Conservation (phyloP, 176 grass and related monocot genomes). For the Saccharum spontaneum region DNA sequence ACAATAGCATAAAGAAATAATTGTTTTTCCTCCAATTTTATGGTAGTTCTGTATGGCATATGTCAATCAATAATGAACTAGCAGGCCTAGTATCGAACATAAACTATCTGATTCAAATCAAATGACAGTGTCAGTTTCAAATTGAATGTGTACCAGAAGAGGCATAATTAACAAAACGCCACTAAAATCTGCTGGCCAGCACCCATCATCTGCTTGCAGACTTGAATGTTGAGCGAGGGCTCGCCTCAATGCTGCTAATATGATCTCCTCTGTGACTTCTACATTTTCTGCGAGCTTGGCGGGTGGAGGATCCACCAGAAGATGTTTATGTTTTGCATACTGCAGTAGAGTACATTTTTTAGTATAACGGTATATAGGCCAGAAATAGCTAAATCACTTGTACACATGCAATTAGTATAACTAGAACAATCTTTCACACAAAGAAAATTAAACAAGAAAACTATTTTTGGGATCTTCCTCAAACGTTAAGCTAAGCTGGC, state of each 20-base stretch:
- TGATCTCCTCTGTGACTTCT: constrained; percentile 36
- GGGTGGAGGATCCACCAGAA: too few relatives aligned
- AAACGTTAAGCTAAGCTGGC: too few relatives aligned
- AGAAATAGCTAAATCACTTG: too few relatives aligned
- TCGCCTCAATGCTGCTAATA: background rate
- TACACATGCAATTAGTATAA: too few relatives aligned
- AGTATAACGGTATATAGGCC: too few relatives aligned
- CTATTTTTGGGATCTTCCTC: too few relatives aligned
- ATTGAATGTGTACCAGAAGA: constrained; percentile 21
- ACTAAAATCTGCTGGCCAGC: constrained; percentile 50
- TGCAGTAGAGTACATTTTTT: background rate
- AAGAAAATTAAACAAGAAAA: too few relatives aligned
- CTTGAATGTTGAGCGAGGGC: constrained; percentile 30
- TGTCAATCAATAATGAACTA: background rate
- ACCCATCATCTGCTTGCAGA: constrained; percentile 59
- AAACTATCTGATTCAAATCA: background rate
- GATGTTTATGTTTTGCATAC: constrained; percentile 41
- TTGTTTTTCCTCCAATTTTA: background rate
- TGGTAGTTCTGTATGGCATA: background rate
- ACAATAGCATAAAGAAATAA: background rate
- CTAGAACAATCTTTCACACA: too few relatives aligned
- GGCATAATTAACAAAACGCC: constrained; percentile 67
- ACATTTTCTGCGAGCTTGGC: background rate
- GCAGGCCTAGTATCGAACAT: background rate
- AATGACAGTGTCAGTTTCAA: background rate